Percentiles rank a stretch among this genome's conserved stretches.
These are phyloP conservation scores for Mycosphaerella sp. DNA, from an alignment of 2,329 filamentous ascomycete genomes.

Conservation along the genomic window DNA sequence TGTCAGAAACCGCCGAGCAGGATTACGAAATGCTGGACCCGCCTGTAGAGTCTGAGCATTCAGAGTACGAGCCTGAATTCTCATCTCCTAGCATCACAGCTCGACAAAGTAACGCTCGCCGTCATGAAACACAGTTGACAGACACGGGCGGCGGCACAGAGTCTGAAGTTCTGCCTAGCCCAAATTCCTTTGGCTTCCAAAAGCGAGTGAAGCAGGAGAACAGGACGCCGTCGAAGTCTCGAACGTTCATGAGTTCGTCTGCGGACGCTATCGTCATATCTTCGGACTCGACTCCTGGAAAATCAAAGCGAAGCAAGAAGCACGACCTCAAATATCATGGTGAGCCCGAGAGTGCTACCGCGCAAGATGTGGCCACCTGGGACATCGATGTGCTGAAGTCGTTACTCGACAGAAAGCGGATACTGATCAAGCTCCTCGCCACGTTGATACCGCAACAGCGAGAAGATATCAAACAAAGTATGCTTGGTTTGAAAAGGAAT, in stretches of 20 bases:
- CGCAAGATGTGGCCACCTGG: slow-evolving; percentile 15
- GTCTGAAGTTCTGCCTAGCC: slow-evolving; percentile 1
- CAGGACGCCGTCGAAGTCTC: slow-evolving; percentile 3
- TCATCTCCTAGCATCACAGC: neutral
- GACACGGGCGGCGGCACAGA: slow-evolving; percentile 2
- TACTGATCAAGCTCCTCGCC: slow-evolving; percentile 40
- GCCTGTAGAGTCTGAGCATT: neutral
- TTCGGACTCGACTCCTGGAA: slow-evolving; percentile 15
- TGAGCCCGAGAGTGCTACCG: slow-evolving; percentile 11
- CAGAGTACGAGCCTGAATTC: neutral
- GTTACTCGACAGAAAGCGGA: slow-evolving; percentile 35
- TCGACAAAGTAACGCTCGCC: neutral
- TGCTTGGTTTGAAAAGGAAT: slow-evolving; percentile 2
- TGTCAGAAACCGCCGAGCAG: neutral
- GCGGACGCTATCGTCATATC: slow-evolving; percentile 16
- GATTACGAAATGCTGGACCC: neutral
- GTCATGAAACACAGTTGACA: neutral
- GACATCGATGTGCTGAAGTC: slow-evolving; percentile 12
- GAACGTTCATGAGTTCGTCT: neutral
- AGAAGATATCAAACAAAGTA: slow-evolving; percentile 10
- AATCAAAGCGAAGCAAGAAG: neutral
- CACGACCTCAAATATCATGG: slow-evolving; percentile 1
- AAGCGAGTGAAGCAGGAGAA: neutral
- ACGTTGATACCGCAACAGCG: slow-evolving; percentile 21
- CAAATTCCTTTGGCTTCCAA: neutral